Base-by-base conservation (phyloP, 371 early-diverging fungal genomes). In the Nematocida homosporus region DNA sequence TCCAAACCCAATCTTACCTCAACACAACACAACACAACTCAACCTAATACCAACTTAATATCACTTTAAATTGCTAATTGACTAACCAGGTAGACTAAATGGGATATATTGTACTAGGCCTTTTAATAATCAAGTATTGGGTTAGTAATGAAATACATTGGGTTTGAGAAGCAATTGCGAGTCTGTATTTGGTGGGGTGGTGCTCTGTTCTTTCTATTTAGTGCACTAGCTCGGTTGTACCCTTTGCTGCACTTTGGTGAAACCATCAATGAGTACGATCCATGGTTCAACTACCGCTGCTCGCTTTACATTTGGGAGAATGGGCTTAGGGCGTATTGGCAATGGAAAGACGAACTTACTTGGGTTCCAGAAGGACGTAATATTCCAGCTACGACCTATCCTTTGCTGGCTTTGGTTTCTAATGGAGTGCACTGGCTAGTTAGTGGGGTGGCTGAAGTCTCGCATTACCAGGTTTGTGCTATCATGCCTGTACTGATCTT, bases 251-350 rank as follows among this genome's bases (percentile, higher is more conserved):
- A 94, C 29, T 95, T 91, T 84, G 95, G 86, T 77, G 81, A 81
- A 52, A 90, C 94, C 68, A 97, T 95, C 85, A 96, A 97, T 87
- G 97, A 97, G 85, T 97, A 95, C 82, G 97, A 97, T 83, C 97
- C 97, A 44, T 97, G 83, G 80, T 95, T 96, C 87, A 97, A 95
- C 86, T 97, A 91, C 83, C 90, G 96, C 79, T 90, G 94, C n/a
- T 96, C 97, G 8, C 87, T 88, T 68, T 89, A 93, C 83, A 88
- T 97, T 6, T 94, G 94, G 35, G 87, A 90, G 68, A 88, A 93
- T 80, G 95, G 94, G 2, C 91, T 90, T 79, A 93, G 93, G 83
- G 91, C 92, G 67, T 97, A 95, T 83, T 90, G 92, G 88, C 94
- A 93, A 86, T 97, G 97, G 97, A 94, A 93, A 79, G 96, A 97